Conservation (phyloP, 352 stramenopile genomes). For the Hyaloperonospora arabidopsidis region DNA sequence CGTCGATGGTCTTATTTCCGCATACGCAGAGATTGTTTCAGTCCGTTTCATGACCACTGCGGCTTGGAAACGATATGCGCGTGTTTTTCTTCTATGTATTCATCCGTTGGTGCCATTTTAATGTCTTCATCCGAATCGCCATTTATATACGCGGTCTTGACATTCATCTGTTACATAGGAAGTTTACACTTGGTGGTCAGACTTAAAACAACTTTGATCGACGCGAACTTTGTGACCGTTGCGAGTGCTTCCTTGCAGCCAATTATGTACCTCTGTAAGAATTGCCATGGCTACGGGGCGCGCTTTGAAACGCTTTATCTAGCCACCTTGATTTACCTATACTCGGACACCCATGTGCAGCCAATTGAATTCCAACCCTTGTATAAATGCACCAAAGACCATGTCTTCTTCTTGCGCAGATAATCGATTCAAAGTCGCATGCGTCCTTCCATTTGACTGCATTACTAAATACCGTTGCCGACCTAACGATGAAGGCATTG, state of each 20-base stretch:
- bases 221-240: neutral
- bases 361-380: neutral
- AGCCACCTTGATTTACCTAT: too few relatives aligned
- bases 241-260: too few relatives aligned
- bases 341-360: too few relatives aligned
- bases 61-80: neutral
- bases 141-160: neutral
- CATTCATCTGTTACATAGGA: neutral
- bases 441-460: conserved; percentile 14
- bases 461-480: conserved; percentile 13
- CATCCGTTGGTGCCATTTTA: neutral
- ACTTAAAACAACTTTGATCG: neutral
- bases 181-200: neutral
- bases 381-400: too few relatives aligned
- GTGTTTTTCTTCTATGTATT: neutral
- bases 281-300: neutral
- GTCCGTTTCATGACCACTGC: neutral
- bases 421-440: neutral
- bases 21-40: neutral
- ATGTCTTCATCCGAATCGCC: neutral
- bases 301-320: neutral
- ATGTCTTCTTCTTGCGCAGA: neutral
- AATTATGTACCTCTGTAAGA: too few relatives aligned
- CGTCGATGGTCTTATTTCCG: conserved; percentile 1
- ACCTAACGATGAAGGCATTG: conserved; percentile 15